Evolutionary conservation across 495 filamentous ascomycete genomes (phyloP), one percentile per base, ranked within the genome.

Genomic region (Hypoxylon perforatum): DNA sequence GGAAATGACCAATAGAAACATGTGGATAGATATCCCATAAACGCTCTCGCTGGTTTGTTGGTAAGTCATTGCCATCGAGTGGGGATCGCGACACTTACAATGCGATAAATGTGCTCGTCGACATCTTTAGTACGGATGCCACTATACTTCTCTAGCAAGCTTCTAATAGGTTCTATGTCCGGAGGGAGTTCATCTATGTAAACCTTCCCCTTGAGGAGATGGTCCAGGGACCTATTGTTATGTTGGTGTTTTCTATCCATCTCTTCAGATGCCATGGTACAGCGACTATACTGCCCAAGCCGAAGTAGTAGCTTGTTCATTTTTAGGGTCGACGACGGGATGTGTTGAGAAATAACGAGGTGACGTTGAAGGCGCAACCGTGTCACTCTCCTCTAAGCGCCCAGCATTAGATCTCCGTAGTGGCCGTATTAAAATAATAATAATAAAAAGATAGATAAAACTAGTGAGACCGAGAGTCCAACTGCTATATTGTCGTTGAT

Each of bases 1-100:
- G 74, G 70, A 82, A 85, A 22, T 76, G 76, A 4, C 86, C 84
- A 60, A 87, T 79, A 72, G 82, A 87, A 17, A 84, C 81, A 58
- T 84, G 85, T 1, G 79, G 80, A 53, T 73, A 78, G 9, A 81
- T 64, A 1, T 63, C 66, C 75, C 82, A 85, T 21, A 82, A 76
- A 19, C 78, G 72, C 41, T 84, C 78, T 15, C 82, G 78, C 82
- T 85, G 52, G 14, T n/a, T 23, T 28, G 12, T 38, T 28, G 15
- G 52, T 41, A 52, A 47, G 36, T 21, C 38, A 41, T 23, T 49
- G 39, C 47, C 22, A 55, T 39, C 15, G 39, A 42, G 5, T 10
- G 8, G 3, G 47, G 23, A 0, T 25, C 2, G 22, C 14, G 3
- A 23, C 50, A 76, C 75, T 45, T 70, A 86, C 84, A 53, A 85